These are phyloP conservation scores for Penicillium expansum DNA, from an alignment of 2,329 filamentous ascomycete species.

Conservation along the genomic window DNA sequence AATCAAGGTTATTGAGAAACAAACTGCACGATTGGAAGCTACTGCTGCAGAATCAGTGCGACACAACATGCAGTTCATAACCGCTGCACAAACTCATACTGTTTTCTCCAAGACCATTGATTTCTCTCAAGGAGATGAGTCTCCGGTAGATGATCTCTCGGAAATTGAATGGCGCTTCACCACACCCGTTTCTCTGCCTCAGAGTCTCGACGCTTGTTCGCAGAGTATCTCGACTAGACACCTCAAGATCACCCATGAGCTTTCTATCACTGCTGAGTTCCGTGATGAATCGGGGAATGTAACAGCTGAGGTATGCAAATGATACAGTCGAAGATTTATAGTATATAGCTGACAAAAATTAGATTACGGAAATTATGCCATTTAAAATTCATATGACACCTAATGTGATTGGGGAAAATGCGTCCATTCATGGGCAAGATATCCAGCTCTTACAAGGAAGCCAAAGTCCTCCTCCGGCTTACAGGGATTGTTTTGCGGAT, in stretches of 20 bases:
- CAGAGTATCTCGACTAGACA: conserved; percentile 1
- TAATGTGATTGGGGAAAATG: background rate
- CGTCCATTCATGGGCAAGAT: background rate
- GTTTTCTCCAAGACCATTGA: conserved; percentile 3
- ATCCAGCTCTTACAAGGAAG: background rate
- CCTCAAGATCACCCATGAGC: conserved; percentile 4
- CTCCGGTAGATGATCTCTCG: background rate
- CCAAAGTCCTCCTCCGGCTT: conserved; percentile 1
- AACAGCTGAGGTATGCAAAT: background rate
- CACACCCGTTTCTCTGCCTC: background rate
- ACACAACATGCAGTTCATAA: conserved; percentile 12
- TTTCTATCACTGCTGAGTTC: conserved; percentile 2
- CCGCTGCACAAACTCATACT: conserved; percentile 7
- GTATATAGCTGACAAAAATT: background rate
- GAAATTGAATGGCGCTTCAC: conserved; percentile 8
- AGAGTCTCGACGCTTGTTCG: background rate
- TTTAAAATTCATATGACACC: conserved; percentile 6
- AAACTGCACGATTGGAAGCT: conserved; percentile 14
- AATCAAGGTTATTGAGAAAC: conserved; percentile 16
- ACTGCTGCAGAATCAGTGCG: conserved; percentile 18
- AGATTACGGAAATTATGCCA: conserved; percentile 1
- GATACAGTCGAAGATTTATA: fast-evolving
- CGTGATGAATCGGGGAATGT: background rate
- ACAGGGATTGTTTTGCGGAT: background rate
- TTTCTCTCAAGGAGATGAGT: background rate